These are phyloP conservation scores for Aspergillus terreus DNA, from an alignment of 2,329 filamentous ascomycete species.

Conservation along the genomic window DNA sequence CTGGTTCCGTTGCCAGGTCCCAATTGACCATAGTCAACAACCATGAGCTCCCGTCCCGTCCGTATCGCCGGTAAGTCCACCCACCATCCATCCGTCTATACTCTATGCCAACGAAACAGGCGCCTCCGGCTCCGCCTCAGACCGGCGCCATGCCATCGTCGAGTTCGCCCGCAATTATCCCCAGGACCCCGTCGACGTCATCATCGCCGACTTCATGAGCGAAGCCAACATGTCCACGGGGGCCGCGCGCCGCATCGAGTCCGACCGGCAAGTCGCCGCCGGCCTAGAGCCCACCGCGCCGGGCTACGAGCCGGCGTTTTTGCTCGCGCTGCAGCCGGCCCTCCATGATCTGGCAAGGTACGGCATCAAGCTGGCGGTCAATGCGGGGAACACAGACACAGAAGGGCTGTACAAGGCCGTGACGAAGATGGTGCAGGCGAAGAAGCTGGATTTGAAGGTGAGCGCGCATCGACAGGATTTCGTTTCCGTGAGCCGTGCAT, in stretches of 20 bases:
- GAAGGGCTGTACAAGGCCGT: slow-evolving; percentile 39
- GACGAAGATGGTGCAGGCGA: slow-evolving; percentile 32
- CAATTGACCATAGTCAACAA: background rate
- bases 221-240: slow-evolving; percentile 51
- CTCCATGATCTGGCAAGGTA: slow-evolving; percentile 38
- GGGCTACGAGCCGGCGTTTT: slow-evolving; percentile 51
- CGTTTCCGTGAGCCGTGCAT: too few relatives aligned
- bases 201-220: slow-evolving; percentile 47
- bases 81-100: background rate
- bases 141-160: slow-evolving; percentile 44
- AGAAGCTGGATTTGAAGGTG: slow-evolving; percentile 40
- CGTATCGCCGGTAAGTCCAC: slow-evolving; percentile 24
- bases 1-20: background rate
- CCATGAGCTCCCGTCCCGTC: slow-evolving; percentile 21
- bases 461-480: background rate
- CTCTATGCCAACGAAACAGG: slow-evolving; percentile 21
- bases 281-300: slow-evolving; percentile 22
- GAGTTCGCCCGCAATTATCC: slow-evolving; percentile 40
- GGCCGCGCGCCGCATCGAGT: slow-evolving; percentile 35
- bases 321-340: slow-evolving; percentile 45
- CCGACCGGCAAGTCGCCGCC: slow-evolving; percentile 17
- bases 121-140: slow-evolving; percentile 44
- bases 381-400: slow-evolving; percentile 44
- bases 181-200: slow-evolving; percentile 45
- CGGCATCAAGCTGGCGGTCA: slow-evolving; percentile 43